Conservation (phyloP, 495 filamentous ascomycete species). For the Penicillium cataractarum region DNA sequence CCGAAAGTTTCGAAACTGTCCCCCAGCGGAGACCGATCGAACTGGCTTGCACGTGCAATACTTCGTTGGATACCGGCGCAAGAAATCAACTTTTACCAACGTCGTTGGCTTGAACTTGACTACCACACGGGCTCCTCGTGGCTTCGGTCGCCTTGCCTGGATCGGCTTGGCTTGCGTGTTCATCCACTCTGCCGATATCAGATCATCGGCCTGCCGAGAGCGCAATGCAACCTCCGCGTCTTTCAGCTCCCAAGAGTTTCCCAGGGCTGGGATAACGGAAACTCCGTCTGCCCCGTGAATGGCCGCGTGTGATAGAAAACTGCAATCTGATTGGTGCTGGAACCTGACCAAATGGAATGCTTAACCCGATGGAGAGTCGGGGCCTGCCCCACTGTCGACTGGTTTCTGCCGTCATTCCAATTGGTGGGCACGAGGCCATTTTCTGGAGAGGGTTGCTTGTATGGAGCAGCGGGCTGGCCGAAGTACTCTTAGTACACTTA, state of each 20-base stretch:
- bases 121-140: background rate
- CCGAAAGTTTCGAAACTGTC: background rate
- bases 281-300: background rate
- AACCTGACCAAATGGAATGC: background rate
- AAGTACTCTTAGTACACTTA: background rate
- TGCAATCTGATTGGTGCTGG: background rate
- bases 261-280: background rate
- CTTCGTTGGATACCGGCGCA: constrained; percentile 2
- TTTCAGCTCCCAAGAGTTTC: background rate
- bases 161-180: constrained; percentile 2
- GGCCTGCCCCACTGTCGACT: background rate
- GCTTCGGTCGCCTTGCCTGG: background rate
- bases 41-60: constrained; percentile 10
- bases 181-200: background rate
- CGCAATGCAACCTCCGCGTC: background rate
- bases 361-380: constrained; percentile 5
- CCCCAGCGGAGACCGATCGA: constrained; percentile 5
- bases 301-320: background rate
- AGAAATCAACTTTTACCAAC: background rate
- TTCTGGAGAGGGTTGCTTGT: no score
- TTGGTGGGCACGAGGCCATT: background rate
- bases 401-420: background rate
- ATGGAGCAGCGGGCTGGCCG: no score
- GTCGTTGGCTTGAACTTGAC: background rate
- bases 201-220: constrained; percentile 3